phyloP scores from a whole-genome alignment of 257 asterid species.

The Solanum raphanifolium region DNA sequence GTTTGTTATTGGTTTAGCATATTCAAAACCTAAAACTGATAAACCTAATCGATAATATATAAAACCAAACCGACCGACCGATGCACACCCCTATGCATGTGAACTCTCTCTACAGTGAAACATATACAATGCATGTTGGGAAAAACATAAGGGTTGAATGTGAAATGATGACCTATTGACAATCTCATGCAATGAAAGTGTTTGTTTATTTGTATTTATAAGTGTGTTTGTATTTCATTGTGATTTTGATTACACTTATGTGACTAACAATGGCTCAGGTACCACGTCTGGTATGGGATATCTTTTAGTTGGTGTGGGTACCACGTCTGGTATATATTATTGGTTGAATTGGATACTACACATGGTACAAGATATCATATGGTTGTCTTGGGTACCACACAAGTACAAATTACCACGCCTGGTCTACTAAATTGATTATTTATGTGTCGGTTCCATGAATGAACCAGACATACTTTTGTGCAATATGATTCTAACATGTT shows the following conservation, averaged over 20 bases:
- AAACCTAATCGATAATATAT: no score
- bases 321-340: background rate
- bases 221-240: background rate
- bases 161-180: background rate
- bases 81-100: background rate
- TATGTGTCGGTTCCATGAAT: background rate
- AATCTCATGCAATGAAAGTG: background rate
- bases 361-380: background rate
- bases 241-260: background rate
- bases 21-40: no score
- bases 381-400: background rate
- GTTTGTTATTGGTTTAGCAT: no score
- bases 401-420: background rate
- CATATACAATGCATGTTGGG: background rate
- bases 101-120: background rate
- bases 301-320: background rate
- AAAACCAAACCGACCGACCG: no score
- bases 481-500: background rate
- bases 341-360: background rate
- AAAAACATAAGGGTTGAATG: background rate
- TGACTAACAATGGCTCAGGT: background rate
- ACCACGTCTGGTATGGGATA: background rate
- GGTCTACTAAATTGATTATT: no score
- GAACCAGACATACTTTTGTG: background rate
- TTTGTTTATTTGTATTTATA: background rate